Conservation (phyloP, 768 basidiomycete genomes). For the Hygrocybe punicea region DNA sequence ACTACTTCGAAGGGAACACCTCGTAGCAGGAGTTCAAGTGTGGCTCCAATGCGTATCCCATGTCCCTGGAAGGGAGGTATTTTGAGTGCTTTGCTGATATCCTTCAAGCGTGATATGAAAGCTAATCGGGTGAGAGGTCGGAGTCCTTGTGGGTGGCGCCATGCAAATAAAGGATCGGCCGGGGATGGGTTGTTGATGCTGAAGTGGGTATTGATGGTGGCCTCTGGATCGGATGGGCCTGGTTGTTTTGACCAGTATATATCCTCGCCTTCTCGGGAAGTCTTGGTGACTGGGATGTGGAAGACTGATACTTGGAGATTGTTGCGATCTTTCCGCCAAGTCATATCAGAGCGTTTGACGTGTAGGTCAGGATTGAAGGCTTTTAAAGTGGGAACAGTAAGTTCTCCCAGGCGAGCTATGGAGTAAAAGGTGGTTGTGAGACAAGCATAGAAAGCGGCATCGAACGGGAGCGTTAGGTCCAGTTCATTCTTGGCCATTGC, state of each 20-base stretch:
- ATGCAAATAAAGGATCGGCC: slow-evolving; percentile 30
- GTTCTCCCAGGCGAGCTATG: slow-evolving; percentile 34
- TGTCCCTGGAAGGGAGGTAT: slow-evolving; percentile 26
- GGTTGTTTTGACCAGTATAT: slow-evolving; percentile 32
- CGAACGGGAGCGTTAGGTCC: slow-evolving; percentile 26
- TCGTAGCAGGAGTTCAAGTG: slow-evolving; percentile 36
- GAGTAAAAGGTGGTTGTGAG: slow-evolving; percentile 40
- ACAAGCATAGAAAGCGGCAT: slow-evolving; percentile 37
- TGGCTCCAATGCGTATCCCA: slow-evolving; percentile 28
- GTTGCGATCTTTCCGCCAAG: slow-evolving; percentile 16
- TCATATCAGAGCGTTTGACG: slow-evolving; percentile 25
- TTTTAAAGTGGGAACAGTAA: slow-evolving; percentile 31
- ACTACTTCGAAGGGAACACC: slow-evolving; percentile 37
- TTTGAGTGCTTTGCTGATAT: slow-evolving; percentile 7
- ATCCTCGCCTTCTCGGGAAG: slow-evolving; percentile 25
- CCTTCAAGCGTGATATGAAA: slow-evolving; percentile 20
- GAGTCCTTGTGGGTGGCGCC: slow-evolving; percentile 5
- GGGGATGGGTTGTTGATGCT: slow-evolving; percentile 28
- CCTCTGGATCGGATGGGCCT: slow-evolving; percentile 22
- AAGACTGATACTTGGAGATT: slow-evolving; percentile 21
- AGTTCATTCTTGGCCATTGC: slow-evolving; percentile 18
- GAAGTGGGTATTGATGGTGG: slow-evolving; percentile 26
- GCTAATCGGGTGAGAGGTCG: slow-evolving; percentile 25
- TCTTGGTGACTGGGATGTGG: slow-evolving; percentile 23
- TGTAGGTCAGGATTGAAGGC: slow-evolving; percentile 32